phyloP scores from a whole-genome alignment of 371 early-diverging fungal genomes.

The Amoeboradix gromovi region DNA sequence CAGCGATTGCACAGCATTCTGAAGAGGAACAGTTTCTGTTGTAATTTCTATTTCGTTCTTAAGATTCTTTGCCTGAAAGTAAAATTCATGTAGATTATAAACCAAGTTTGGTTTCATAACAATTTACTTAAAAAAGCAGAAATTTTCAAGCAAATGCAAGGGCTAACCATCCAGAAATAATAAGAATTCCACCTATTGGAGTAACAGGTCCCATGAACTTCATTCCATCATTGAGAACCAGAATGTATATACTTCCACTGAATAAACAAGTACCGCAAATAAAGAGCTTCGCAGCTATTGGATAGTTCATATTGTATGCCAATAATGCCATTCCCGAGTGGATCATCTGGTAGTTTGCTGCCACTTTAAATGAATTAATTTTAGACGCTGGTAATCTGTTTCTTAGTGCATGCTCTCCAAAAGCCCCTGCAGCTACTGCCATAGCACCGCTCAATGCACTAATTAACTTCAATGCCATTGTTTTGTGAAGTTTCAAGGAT shows the following conservation, averaged over 20 bases:
- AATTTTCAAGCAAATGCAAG: slow-evolving; percentile 14
- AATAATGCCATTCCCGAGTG: neutral
- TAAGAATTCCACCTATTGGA: slow-evolving; percentile 35
- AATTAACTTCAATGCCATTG: neutral
- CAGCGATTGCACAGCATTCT: neutral
- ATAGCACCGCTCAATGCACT: slow-evolving; percentile 16
- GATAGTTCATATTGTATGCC: neutral
- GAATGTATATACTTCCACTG: slow-evolving; percentile 27
- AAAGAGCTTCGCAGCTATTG: slow-evolving; percentile 20
- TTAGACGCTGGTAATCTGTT: slow-evolving; percentile 27
- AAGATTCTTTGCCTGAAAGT: neutral
- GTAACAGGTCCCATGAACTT: slow-evolving; percentile 33
- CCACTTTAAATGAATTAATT: slow-evolving; percentile 29
- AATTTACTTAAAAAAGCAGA: neutral
- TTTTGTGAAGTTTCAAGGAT: neutral
- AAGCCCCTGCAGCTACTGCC: slow-evolving; percentile 36
- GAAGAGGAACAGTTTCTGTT: neutral
- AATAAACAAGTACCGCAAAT: slow-evolving; percentile 8
- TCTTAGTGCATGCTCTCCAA: slow-evolving; percentile 38
- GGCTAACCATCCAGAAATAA: slow-evolving; percentile 42
- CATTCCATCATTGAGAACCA: slow-evolving; percentile 16
- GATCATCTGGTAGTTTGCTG: slow-evolving; percentile 6
- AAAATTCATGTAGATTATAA: neutral
- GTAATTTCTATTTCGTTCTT: neutral
- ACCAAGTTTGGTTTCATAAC: neutral